phyloP scores from a whole-genome alignment of 164 flowering plant genomes.

The Cinnamomum micranthum region DNA sequence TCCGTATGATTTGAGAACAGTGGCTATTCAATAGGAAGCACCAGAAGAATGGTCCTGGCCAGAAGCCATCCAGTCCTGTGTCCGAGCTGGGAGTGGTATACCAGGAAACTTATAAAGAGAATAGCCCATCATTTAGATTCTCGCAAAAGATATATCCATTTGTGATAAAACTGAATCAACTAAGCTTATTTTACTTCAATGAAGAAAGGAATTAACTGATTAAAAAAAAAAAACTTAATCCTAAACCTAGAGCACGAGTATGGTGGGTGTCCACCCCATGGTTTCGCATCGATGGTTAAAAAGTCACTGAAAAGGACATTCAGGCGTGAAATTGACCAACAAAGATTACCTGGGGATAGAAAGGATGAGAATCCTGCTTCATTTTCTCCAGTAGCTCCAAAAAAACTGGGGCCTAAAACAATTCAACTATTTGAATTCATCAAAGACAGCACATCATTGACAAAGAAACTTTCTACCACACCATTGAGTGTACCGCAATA shows the following conservation, averaged over 20 bases:
- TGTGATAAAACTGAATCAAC: neutral
- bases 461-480: too few species aligned
- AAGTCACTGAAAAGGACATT: neutral
- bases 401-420: conserved; percentile 72
- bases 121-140: neutral
- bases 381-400: conserved; percentile 63
- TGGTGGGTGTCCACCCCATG: neutral
- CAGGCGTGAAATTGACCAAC: neutral
- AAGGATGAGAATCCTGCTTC: conserved; percentile 38
- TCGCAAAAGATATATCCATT: neutral
- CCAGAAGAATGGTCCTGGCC: neutral
- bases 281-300: neutral
- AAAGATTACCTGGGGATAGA: conserved; percentile 68
- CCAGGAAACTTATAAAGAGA: neutral
- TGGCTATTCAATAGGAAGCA: neutral
- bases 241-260: neutral
- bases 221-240: neutral
- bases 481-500: too few species aligned
- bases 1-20: neutral
- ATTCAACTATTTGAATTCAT: neutral
- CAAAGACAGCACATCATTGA: neutral
- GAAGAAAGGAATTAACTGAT: too few species aligned
- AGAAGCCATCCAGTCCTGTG: neutral
- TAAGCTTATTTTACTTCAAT: too few species aligned
- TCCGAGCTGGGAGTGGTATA: neutral